Evolutionary conservation across 2,329 filamentous ascomycete species (phyloP), one percentile per base, ranked within the genome.

Genomic region (Pseudohalonectria lignicola): DNA sequence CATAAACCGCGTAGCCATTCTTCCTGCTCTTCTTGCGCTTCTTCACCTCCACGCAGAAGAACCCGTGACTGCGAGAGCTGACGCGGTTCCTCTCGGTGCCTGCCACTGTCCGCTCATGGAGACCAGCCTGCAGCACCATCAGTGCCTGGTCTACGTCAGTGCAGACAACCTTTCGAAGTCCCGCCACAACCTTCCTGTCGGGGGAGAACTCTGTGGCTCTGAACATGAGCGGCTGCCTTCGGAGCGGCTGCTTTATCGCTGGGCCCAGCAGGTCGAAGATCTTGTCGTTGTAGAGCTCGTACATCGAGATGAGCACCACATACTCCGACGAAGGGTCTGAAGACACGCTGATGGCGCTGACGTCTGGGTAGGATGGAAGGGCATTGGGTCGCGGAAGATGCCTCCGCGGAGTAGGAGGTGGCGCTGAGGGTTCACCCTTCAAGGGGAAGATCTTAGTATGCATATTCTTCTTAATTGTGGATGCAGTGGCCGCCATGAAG

Each of bases 261-360:
- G 76, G 74, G 0, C 82, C 83, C 1, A 98, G 67, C 0, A 98
- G 76, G 52, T 98, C 92, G 56, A 93, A 96, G 47, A 98, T 96
- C 26, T 88, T 80, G 61, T 98, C 90, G 53, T 98, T 98, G 65
- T 98, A 95, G 2, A 98, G 90, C 58, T 98, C 92, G 59, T 96
- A 96, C 88, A 98, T 98, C 39, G 87, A 94, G 17, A 98, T 71
- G 10, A 98, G 66, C 39, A 98, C 78, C 4, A 83, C 82, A 49
- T 95, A 95, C 48, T 94, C 86, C 39, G 81, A 76, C 16, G 73
- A 72, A 1, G 69, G 66, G 44, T 88, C 82, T 34, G 77, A 66
- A 0, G 76, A 69, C 1, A 93, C 68, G 4, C 71, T 64, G 31
- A 94, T 66, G 37, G 79, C 69, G 57, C 78, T 76, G 37, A 94